Evolutionary conservation across 2,329 filamentous ascomycete species (phyloP).

Genomic region (Lasiodiplodia hormozganensis): DNA sequence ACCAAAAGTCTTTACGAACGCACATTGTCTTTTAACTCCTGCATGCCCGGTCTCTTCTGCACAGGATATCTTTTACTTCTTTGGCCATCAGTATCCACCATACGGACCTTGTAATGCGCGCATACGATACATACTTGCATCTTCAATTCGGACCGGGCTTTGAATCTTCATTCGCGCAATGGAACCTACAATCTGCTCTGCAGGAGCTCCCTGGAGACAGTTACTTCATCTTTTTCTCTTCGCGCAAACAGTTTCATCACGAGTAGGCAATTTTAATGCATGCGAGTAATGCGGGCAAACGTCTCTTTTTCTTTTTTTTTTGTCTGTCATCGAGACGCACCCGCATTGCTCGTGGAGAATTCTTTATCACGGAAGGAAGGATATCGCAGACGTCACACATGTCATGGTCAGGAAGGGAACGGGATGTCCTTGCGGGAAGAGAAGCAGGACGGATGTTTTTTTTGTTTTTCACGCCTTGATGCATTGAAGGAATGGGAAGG

Average conservation of each 20-base stretch:
- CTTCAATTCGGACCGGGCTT: constrained; percentile 22
- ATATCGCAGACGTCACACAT: constrained; percentile 7
- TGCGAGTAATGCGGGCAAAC: background rate
- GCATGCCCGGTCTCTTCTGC: constrained; percentile 9
- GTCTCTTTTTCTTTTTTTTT: background rate
- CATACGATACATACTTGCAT: constrained; percentile 20
- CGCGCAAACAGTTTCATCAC: constrained; percentile 1
- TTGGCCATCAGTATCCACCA: constrained; percentile 9
- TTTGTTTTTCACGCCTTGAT: background rate
- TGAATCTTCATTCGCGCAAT: background rate
- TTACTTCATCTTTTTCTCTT: background rate
- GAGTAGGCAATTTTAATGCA: constrained; percentile 22
- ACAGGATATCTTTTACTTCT: constrained; percentile 10
- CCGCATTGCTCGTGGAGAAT: background rate
- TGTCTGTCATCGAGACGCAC: background rate
- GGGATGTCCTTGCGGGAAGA: background rate
- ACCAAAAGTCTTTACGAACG: constrained; percentile 13
- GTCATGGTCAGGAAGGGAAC: background rate
- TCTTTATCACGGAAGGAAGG: constrained; percentile 2
- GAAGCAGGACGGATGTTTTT: background rate
- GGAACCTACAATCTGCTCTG: background rate
- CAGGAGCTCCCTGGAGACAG: constrained; percentile 3
- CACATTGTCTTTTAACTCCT: background rate
- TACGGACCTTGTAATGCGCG: constrained; percentile 25
- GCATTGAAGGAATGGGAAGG: background rate